phyloP scores from a whole-genome alignment of 75 land plant genomes.

The Picea sitchensis region DNA sequence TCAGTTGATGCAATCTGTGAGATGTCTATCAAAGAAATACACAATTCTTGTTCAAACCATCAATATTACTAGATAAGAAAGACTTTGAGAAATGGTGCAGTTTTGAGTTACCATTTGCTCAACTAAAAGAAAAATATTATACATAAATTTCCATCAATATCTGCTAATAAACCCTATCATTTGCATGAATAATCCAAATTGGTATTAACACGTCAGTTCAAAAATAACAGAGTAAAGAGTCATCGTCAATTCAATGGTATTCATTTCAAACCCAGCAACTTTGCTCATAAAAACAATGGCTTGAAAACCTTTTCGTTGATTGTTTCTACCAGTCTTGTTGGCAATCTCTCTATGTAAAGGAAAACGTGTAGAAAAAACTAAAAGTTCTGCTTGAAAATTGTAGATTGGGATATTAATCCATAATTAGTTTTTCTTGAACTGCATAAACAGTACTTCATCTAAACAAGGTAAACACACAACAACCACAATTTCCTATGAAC shows the following conservation, averaged over 20 bases:
- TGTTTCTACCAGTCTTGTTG: not conserved
- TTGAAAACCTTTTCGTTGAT: not conserved
- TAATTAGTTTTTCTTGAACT: not conserved
- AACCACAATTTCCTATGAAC: not conserved
- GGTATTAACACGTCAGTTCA: not conserved
- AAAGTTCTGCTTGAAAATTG: not conserved
- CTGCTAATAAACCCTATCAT: not conserved
- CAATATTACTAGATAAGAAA: not conserved
- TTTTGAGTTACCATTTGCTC: not conserved
- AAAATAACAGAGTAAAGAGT: not conserved
- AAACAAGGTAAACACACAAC: not conserved
- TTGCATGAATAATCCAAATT: not conserved
- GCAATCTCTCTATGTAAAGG: not conserved
- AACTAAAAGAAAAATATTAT: not conserved
- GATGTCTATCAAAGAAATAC: not conserved
- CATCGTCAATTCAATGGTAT: not conserved
- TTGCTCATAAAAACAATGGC: not conserved
- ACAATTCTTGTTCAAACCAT: not conserved
- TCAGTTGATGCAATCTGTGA: slow-evolving; percentile 1
- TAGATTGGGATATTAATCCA: not conserved
- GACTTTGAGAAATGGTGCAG: not conserved
- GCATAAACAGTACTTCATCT: not conserved
- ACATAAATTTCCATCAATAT: not conserved
- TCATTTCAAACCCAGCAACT: not conserved
- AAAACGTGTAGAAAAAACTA: not conserved